Evolutionary conservation across 1,284 basidiomycete species (phyloP), one percentile per base, ranked within the genome.

Genomic region (Boletus semigastroideus): DNA sequence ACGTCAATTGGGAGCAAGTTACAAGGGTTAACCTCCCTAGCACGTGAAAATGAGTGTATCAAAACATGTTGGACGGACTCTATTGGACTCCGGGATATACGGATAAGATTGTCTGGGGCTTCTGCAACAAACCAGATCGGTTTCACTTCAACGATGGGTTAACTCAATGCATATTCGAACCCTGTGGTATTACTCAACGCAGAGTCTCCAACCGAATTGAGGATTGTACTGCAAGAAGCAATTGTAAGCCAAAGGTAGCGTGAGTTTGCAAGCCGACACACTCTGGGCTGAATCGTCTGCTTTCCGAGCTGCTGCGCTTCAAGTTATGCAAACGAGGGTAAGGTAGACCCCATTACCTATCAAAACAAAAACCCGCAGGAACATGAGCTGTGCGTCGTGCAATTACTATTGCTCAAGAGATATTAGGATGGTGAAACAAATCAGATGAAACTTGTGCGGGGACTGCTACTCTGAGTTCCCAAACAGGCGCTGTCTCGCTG

Each of bases 171-270:
- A 19, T 52, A 1, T 27, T 2, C 34, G 20, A 22, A 40, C 46
- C 27, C 12, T 11, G 8, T 5, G 14, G n/a, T n/a, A n/a, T 57
- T 54, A 28, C 31, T 34, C 25, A 17, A 59, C 69, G 28, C 51
- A 79, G n/a, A n/a, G n/a, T n/a, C 78, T 78, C 79, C 79, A 81
- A 40, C 77, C 77, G 52, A 78, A 80, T 13, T 67, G 10, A 78
- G 52, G 37, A 80, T 72, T 6, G 78, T 56, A 5, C 77, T 79
- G 44, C 9, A 16, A n/a, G 48, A 43, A 34, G 9, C 1, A 5
- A 41, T 7, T 3, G 31, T 62, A 16, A 48, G 14, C 11, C 19
- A 16, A 43, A 9, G 22, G 11, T 4, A 3, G 28, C 5, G 22
- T 20, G 17, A 41, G 17, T 28, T 2, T 2, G 14, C 11, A 33